Evolutionary conservation across 2,329 filamentous ascomycete genomes (phyloP).

Genomic region (Apiospora arundinis): DNA sequence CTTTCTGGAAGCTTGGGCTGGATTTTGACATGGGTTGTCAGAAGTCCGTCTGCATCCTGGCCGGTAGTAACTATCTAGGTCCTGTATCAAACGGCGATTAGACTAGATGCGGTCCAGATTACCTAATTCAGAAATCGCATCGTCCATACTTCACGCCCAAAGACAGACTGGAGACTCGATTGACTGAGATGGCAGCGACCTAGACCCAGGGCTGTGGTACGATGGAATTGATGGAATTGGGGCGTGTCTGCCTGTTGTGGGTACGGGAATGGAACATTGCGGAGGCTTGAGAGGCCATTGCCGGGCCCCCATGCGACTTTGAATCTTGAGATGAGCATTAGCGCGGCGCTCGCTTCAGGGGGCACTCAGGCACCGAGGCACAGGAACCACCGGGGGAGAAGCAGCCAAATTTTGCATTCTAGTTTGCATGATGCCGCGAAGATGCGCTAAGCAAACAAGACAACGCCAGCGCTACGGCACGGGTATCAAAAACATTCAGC

Average conservation of each 20-base stretch:
- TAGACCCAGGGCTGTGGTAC: background rate
- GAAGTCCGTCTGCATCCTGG: background rate
- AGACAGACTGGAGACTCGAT: background rate
- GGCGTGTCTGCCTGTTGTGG: background rate
- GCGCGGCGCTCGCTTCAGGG: background rate
- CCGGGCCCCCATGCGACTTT: background rate
- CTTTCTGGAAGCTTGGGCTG: background rate
- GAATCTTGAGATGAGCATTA: background rate
- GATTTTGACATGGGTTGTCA: background rate
- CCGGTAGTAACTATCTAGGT: no score
- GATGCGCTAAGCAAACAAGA: background rate
- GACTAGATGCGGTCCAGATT: no score
- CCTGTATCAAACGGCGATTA: no score
- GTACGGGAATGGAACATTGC: background rate
- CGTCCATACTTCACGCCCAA: background rate
- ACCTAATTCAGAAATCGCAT: background rate
- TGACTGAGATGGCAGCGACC: background rate
- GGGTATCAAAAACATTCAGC: background rate
- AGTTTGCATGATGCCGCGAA: background rate
- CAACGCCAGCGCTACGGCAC: constrained; percentile 7
- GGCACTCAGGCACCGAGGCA: background rate
- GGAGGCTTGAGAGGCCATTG: background rate
- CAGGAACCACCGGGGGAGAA: background rate
- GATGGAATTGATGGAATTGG: background rate
- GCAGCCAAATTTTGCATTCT: background rate